Conservation (phyloP, 129 eudicot genomes). For the Tagetes patula region DNA sequence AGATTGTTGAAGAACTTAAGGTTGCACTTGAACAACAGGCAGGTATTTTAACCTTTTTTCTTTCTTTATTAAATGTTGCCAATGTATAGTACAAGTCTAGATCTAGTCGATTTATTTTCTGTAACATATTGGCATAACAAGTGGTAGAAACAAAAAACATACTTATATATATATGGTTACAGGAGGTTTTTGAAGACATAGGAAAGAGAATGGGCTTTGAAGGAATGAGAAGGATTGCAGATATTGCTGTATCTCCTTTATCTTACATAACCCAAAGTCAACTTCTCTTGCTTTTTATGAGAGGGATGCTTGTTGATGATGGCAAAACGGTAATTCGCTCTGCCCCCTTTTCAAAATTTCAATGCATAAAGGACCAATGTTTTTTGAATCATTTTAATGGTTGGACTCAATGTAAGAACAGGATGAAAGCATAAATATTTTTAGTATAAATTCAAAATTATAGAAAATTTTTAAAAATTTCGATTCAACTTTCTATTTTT, state of each 20-base stretch:
- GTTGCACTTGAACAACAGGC: slow-evolving; percentile 6
- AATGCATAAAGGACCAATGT: too few species aligned
- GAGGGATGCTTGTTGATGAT: background rate
- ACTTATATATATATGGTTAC: background rate
- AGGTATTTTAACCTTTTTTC: background rate
- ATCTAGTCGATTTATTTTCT: too few species aligned
- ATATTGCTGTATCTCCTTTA: slow-evolving; percentile 2
- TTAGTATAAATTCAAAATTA: too few species aligned
- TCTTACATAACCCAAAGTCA: slow-evolving; percentile 1
- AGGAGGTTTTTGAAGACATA: background rate
- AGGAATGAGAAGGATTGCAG: background rate
- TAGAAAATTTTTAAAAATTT: too few species aligned
- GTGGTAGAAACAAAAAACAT: background rate
- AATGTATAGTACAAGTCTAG: background rate
- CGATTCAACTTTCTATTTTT: too few species aligned
- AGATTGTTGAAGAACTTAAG: background rate
- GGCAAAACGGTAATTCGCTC: slow-evolving; percentile 23
- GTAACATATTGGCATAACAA: background rate
- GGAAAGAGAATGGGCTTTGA: slow-evolving; percentile 6
- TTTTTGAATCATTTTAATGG: too few species aligned
- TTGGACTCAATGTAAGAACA: too few species aligned
- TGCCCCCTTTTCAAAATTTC: too few species aligned
- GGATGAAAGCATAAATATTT: too few species aligned
- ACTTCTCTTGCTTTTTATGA: slow-evolving; percentile 9
- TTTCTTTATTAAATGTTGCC: background rate